Conservation (phyloP, 2,329 filamentous ascomycete genomes). For the Ophiostoma ips region DNA sequence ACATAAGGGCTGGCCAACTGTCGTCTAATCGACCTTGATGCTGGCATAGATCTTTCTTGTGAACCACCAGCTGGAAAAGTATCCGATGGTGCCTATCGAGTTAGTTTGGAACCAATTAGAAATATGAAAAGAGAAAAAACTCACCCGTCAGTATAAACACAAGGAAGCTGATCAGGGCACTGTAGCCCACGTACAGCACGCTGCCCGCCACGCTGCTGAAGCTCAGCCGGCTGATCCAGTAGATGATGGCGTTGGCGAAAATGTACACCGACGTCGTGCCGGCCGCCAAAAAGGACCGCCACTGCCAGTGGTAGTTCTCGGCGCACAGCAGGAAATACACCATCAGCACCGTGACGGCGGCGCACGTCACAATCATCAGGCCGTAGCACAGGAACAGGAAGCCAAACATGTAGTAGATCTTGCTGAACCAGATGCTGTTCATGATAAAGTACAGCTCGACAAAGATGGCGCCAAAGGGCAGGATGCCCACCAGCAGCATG, state of each 20-base stretch:
- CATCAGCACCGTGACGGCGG: slow-evolving; percentile 82
- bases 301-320: slow-evolving; percentile 99
- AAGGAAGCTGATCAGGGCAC: slow-evolving; percentile 74
- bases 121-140: slow-evolving; percentile 18
- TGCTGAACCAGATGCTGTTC: slow-evolving; percentile 96
- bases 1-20: too few species aligned
- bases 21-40: slow-evolving; percentile 89
- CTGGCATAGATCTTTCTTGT: slow-evolving; percentile 87
- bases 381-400: slow-evolving; percentile 97
- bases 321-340: slow-evolving; percentile 93
- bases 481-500: slow-evolving; percentile 79
- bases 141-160: slow-evolving; percentile 90
- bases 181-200: slow-evolving; percentile 89
- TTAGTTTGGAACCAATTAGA: neutral
- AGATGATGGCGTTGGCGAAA: slow-evolving; percentile 79
- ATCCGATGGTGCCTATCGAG: slow-evolving; percentile 72
- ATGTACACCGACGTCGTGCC: slow-evolving; percentile 87
- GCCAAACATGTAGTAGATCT: slow-evolving; percentile 99
- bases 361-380: slow-evolving; percentile 90
- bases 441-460: slow-evolving; percentile 99
- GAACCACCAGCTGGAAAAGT: slow-evolving; percentile 90
- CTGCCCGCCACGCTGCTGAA: slow-evolving; percentile 74
- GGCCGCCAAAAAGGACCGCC: slow-evolving; percentile 83
- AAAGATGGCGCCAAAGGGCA: slow-evolving; percentile 94
- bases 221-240: slow-evolving; percentile 78